phyloP scores from a whole-genome alignment of 768 basidiomycete species.

The Mycena filopes region DNA sequence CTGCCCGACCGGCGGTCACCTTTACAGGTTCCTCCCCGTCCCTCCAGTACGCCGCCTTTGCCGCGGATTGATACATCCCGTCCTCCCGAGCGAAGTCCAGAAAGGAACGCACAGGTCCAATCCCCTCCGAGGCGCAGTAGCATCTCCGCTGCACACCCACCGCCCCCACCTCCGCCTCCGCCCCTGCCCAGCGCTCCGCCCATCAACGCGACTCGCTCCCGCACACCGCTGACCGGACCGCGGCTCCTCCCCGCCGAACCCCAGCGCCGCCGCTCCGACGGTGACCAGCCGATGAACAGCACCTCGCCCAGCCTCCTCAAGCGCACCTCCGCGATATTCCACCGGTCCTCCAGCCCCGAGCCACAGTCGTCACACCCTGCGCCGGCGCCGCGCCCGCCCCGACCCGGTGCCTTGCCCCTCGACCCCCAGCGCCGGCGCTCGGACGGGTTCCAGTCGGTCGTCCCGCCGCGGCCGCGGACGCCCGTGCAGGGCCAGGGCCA shows the following conservation, averaged over 20 bases:
- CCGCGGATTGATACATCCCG: slow-evolving; percentile 28
- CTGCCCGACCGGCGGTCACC: slow-evolving; percentile 20
- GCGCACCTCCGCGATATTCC: slow-evolving; percentile 26
- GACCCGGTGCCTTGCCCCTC: slow-evolving; percentile 17
- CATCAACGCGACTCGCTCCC: slow-evolving; percentile 30
- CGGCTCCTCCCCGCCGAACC: slow-evolving; percentile 40
- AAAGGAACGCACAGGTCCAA: background rate
- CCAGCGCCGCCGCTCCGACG: slow-evolving; percentile 58
- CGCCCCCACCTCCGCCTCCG: slow-evolving; percentile 4
- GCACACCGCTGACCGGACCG: slow-evolving; percentile 35
- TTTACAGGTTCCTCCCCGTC: slow-evolving; percentile 17
- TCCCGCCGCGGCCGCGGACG: slow-evolving; percentile 17
- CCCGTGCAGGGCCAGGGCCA: background rate
- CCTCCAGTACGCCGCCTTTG: slow-evolving; percentile 30
- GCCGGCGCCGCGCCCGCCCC: slow-evolving; percentile 11
- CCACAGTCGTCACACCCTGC: background rate
- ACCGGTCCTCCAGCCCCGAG: slow-evolving; percentile 6
- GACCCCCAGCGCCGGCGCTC: slow-evolving; percentile 30
- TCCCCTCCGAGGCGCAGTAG: slow-evolving; percentile 22
- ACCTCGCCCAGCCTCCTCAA: slow-evolving; percentile 6
- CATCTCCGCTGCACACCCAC: slow-evolving; percentile 4
- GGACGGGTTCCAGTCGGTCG: slow-evolving; percentile 27
- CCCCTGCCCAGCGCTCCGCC: slow-evolving; percentile 16
- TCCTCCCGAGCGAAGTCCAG: background rate
- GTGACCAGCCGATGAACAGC: slow-evolving; percentile 47